These are phyloP conservation scores for Nakaseomyces nivariensis DNA, from an alignment of 1,139 yeast species.

Conservation along the genomic window DNA sequence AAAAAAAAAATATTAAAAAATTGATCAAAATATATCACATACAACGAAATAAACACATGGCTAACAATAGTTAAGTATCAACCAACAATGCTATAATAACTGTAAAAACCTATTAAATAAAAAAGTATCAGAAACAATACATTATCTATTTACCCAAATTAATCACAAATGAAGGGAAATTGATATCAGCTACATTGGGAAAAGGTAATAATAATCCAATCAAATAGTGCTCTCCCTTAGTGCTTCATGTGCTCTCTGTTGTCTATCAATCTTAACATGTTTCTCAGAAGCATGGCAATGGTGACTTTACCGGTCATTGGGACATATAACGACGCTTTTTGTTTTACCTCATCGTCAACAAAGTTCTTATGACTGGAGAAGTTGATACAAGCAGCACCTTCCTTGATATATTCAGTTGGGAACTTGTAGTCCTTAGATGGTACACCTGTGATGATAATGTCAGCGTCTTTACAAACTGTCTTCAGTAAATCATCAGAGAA, in stretches of 20 bases:
- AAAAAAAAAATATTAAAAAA: too few relatives aligned
- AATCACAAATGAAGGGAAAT: too few relatives aligned
- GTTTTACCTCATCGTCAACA: constrained; percentile 61
- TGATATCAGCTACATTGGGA: too few relatives aligned
- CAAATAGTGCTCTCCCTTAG: background rate
- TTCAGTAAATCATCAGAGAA: constrained; percentile 39
- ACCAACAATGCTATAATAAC: too few relatives aligned
- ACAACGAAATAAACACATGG: too few relatives aligned
- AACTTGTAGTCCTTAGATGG: constrained; percentile 77
- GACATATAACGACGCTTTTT: constrained; percentile 80
- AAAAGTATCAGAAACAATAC: too few relatives aligned
- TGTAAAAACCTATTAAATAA: too few relatives aligned
- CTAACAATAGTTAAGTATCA: too few relatives aligned
- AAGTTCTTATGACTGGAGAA: constrained; percentile 87
- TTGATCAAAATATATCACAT: too few relatives aligned
- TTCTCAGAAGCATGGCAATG: constrained; percentile 84
- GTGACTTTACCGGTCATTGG: constrained; percentile 96
- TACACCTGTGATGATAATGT: constrained; percentile 91
- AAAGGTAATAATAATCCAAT: too few relatives aligned
- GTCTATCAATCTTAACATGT: constrained; percentile 67
- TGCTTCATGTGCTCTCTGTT: constrained; percentile 35
- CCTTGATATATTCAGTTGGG: constrained; percentile 66
- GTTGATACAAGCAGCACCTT: constrained; percentile 86
- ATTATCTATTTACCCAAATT: too few relatives aligned
- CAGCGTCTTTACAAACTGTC: constrained; percentile 64